Conservation (phyloP, 2,329 filamentous ascomycete genomes). For the Aspergillus fumigatiaffinis region DNA sequence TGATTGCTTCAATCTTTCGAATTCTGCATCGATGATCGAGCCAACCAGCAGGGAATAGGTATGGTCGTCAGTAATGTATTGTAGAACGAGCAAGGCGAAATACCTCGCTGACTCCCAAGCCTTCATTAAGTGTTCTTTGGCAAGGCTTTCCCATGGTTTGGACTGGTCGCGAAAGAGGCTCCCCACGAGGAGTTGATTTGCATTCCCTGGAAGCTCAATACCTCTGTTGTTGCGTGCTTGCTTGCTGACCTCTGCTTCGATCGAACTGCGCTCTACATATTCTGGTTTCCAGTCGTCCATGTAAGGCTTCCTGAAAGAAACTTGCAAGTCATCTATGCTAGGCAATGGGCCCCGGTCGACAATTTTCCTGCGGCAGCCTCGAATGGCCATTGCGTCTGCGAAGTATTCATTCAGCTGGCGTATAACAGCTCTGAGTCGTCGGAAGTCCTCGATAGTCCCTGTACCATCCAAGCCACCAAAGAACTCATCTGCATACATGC, state of each 20-base stretch:
- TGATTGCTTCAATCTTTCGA: constrained; percentile 17
- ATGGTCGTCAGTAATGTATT: constrained; percentile 20
- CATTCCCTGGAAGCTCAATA: constrained; percentile 32
- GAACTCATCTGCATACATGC: constrained; percentile 40
- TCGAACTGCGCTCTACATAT: neutral
- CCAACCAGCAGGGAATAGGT: constrained; percentile 16
- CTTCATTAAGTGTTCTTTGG: constrained; percentile 19
- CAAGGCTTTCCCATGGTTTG: constrained; percentile 31
- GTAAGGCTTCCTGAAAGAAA: constrained; percentile 8
- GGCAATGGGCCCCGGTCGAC: neutral
- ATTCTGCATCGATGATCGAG: constrained; percentile 15
- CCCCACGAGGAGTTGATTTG: constrained; percentile 31
- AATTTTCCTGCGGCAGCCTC: constrained; percentile 15
- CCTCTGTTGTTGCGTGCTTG: constrained; percentile 26
- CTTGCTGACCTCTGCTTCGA: constrained; percentile 20
- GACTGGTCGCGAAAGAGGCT: constrained; percentile 33
- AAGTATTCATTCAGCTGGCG: constrained; percentile 25
- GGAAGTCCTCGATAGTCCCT: constrained; percentile 11
- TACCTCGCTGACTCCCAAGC: constrained; percentile 18
- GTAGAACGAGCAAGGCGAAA: constrained; percentile 22
- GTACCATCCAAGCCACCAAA: constrained; percentile 28
- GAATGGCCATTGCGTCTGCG: constrained; percentile 18
- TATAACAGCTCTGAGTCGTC: constrained; percentile 27
- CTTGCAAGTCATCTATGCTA: neutral
- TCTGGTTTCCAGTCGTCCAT: constrained; percentile 10